Conservation (phyloP, 495 filamentous ascomycete species). For the Penicillium robsamsonii region DNA sequence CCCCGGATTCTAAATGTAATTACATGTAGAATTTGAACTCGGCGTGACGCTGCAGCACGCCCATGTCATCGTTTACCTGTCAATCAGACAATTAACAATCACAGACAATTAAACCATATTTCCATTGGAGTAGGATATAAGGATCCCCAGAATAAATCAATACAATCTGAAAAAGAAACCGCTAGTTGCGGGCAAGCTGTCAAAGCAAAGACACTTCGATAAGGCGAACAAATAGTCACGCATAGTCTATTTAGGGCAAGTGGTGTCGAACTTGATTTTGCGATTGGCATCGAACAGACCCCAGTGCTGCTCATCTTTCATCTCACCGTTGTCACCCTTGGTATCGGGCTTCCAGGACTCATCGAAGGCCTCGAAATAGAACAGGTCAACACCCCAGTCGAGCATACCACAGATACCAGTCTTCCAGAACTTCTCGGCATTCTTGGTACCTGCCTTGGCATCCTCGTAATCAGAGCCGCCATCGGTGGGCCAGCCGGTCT, state of each 20-base stretch:
- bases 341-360: conserved; percentile 76
- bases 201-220: not conserved
- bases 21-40: too few relatives aligned
- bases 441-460: conserved; percentile 59
- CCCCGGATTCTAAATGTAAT: too few relatives aligned
- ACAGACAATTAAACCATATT: conserved; percentile 6
- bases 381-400: conserved; percentile 71
- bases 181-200: not conserved
- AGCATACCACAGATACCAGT: conserved; percentile 68
- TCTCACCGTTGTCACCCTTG: conserved; percentile 64
- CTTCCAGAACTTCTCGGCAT: conserved; percentile 63
- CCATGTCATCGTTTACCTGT: not conserved
- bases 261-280: conserved; percentile 60
- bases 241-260: conserved; percentile 41
- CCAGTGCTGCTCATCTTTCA: conserved; percentile 74
- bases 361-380: conserved; percentile 83
- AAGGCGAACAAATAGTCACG: not conserved
- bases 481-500: conserved; percentile 68
- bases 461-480: conserved; percentile 63
- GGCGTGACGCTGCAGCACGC: not conserved
- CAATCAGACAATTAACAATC: too few relatives aligned
- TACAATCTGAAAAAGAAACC: conserved; percentile 7
- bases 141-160: not conserved
- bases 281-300: conserved; percentile 66
- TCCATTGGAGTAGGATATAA: not conserved